A percentile compares a stretch with the other conserved stretches of the same genome.
Conservation (phyloP, 192 early-diverging fungal species). For the Rhizophagus sp. region DNA sequence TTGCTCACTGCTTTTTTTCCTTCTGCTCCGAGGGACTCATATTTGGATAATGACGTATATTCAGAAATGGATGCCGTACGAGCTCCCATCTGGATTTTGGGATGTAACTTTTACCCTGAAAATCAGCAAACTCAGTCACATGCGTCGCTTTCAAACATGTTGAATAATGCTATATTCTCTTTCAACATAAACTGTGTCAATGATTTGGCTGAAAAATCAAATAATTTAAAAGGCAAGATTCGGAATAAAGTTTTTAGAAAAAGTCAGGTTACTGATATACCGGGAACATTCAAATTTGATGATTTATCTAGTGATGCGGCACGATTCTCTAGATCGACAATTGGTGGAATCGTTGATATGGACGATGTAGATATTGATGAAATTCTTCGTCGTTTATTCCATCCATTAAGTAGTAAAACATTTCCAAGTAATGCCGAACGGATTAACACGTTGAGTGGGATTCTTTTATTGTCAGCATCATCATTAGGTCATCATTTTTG, state of each 20-base stretch:
- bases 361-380: conserved; percentile 48
- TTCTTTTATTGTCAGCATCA: conserved; percentile 37
- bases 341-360: conserved; percentile 34
- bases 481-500: conserved; percentile 46
- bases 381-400: conserved; percentile 45
- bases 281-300: conserved; percentile 25
- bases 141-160: conserved; percentile 41
- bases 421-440: neutral
- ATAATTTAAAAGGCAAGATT: neutral
- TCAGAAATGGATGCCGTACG: conserved; percentile 54
- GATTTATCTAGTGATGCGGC: conserved; percentile 7
- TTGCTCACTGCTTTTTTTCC: conserved; percentile 50
- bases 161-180: conserved; percentile 47
- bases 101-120: conserved; percentile 43
- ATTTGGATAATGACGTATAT: conserved; percentile 41
- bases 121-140: conserved; percentile 30
- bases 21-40: conserved; percentile 35
- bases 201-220: conserved; percentile 33
- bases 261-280: neutral
- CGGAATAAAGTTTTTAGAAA: neutral
- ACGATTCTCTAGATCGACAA: neutral
- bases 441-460: neutral
- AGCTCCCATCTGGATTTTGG: conserved; percentile 48
- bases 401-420: conserved; percentile 15
- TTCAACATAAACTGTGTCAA: conserved; percentile 46